These are phyloP conservation scores for Scedosporium dehoogii DNA, from an alignment of 2,329 filamentous ascomycete species.

Conservation along the genomic window DNA sequence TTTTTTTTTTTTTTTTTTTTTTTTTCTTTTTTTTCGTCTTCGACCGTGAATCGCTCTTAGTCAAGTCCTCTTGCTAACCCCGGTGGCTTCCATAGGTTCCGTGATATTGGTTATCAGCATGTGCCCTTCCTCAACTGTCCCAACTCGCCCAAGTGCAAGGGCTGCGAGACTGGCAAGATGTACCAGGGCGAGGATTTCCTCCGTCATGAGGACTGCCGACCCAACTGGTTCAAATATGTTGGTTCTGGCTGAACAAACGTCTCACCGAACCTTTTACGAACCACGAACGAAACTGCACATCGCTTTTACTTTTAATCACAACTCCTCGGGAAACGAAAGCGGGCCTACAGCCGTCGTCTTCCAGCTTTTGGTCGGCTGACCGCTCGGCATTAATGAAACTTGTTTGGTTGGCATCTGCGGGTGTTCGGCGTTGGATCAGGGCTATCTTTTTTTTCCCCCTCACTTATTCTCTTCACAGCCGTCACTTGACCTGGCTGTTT, in stretches of 20 bases:
- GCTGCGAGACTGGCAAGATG: conserved; percentile 76
- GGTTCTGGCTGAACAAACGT: conserved; percentile 54
- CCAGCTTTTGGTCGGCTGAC: neutral
- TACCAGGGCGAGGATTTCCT: conserved; percentile 83
- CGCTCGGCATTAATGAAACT: neutral
- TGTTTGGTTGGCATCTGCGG: neutral
- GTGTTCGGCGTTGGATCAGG: neutral
- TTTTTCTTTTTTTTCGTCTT: neutral
- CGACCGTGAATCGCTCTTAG: neutral
- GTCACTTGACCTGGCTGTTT: too few species aligned
- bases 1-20: neutral
- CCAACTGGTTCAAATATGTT: conserved; percentile 94
- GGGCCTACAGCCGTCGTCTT: too few species aligned
- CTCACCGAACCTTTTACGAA: neutral
- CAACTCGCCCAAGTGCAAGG: conserved; percentile 86
- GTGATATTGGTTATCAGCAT: conserved; percentile 96
- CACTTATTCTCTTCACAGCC: neutral
- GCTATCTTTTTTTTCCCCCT: neutral
- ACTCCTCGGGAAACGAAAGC: neutral
- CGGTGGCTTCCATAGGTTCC: conserved; percentile 72
- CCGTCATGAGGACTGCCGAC: conserved; percentile 83
- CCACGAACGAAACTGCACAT: neutral
- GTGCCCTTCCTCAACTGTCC: conserved; percentile 99
- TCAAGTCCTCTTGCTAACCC: conserved; percentile 1
- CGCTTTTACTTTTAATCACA: too few species aligned